Evolutionary conservation across 805 yeast species (phyloP).

Genomic region (Grigorovia jiainica): DNA sequence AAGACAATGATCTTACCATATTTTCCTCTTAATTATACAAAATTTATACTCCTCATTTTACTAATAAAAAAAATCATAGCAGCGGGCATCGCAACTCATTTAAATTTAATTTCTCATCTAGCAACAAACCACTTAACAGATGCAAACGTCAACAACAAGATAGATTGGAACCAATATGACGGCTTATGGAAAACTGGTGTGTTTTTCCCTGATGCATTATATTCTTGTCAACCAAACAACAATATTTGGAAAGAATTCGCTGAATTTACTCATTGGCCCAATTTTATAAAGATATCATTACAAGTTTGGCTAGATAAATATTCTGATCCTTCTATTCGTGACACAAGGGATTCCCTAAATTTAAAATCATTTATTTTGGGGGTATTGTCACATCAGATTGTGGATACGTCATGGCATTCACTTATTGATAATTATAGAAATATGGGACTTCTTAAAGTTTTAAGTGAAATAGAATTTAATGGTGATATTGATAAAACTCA

Average conservation of each 20-base stretch:
- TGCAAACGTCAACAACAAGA: not conserved
- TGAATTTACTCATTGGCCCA: slow-evolving; percentile 66
- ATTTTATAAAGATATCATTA: slow-evolving; percentile 42
- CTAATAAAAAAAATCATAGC: not conserved
- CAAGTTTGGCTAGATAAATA: slow-evolving; percentile 33
- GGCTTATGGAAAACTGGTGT: slow-evolving; percentile 46
- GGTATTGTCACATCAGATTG: slow-evolving; percentile 49
- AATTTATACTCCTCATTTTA: not conserved
- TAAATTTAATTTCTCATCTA: slow-evolving; percentile 8
- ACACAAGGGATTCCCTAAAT: slow-evolving; percentile 23
- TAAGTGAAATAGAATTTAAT: slow-evolving; percentile 45
- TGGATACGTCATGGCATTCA: slow-evolving; percentile 65
- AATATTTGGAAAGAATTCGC: slow-evolving; percentile 35
- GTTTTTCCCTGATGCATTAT: slow-evolving; percentile 62
- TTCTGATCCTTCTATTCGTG: too few relatives aligned
- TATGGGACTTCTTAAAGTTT: slow-evolving; percentile 42
- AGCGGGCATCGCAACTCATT: slow-evolving; percentile 20
- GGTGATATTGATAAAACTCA: slow-evolving; percentile 45
- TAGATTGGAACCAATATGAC: slow-evolving; percentile 21
- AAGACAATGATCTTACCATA: too few relatives aligned
- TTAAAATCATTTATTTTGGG: slow-evolving; percentile 52
- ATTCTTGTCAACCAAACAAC: slow-evolving; percentile 44
- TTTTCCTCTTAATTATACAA: not conserved
- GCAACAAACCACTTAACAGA: slow-evolving; percentile 27
- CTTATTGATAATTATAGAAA: slow-evolving; percentile 29